These are phyloP conservation scores for Fusarium pseudonygamai DNA, from an alignment of 2,329 filamentous ascomycete species.

Conservation along the genomic window DNA sequence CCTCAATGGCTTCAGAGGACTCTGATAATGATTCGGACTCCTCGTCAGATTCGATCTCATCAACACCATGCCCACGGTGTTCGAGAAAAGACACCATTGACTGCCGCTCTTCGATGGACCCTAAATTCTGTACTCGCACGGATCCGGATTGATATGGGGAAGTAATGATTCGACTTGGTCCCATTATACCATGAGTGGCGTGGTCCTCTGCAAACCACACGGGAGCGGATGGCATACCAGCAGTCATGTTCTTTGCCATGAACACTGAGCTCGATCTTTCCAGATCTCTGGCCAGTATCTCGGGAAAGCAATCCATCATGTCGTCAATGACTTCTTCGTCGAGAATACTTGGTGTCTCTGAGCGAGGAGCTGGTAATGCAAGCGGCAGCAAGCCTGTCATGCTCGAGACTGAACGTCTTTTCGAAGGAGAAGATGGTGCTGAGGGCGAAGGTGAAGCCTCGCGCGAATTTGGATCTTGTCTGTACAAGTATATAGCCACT, in stretches of 20 bases:
- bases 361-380: constrained; percentile 45
- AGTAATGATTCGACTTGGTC: constrained; percentile 32
- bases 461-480: constrained; percentile 30
- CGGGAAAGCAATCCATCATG: constrained; percentile 59
- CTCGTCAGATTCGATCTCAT: constrained; percentile 46
- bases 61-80: constrained; percentile 26
- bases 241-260: constrained; percentile 61
- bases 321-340: constrained; percentile 44
- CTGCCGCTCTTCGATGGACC: constrained; percentile 49
- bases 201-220: constrained; percentile 47
- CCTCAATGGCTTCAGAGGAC: constrained; percentile 46
- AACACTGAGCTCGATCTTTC: constrained; percentile 60
- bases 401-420: constrained; percentile 50
- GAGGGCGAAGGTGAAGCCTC: constrained; percentile 22
- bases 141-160: constrained; percentile 46
- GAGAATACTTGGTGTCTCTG: constrained; percentile 35
- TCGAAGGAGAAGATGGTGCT: constrained; percentile 31
- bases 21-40: constrained; percentile 46
- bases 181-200: constrained; percentile 17
- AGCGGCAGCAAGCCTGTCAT: constrained; percentile 53
- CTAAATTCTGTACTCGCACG: constrained; percentile 45
- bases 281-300: constrained; percentile 64
- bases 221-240: constrained; percentile 56
- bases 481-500: constrained; percentile 40
- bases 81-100: constrained; percentile 50